Conservation (phyloP, 768 basidiomycete species). For the Amanita muscaria region DNA sequence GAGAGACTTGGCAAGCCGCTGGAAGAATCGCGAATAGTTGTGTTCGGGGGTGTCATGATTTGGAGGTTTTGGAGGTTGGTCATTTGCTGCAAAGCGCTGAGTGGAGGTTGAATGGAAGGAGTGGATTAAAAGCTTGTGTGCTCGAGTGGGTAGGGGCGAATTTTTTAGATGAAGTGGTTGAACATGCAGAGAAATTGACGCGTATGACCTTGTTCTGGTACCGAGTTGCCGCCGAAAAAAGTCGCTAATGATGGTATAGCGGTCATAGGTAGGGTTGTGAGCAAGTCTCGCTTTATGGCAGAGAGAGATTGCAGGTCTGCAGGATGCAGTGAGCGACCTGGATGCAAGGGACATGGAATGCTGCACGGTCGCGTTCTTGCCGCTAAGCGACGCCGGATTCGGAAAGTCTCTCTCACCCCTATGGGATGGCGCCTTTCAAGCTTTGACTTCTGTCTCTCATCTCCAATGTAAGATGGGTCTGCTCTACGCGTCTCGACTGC, state of each 20-base stretch:
- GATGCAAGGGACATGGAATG: neutral
- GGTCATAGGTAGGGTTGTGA: slow-evolving; percentile 32
- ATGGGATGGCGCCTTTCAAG: neutral
- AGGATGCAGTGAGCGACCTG: neutral
- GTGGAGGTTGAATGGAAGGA: slow-evolving; percentile 6
- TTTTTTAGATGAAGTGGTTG: neutral
- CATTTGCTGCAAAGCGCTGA: slow-evolving; percentile 6
- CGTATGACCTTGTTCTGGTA: neutral
- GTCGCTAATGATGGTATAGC: slow-evolving; percentile 48
- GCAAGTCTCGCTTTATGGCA: neutral
- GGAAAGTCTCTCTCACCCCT: slow-evolving; percentile 5
- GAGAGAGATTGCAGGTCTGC: neutral
- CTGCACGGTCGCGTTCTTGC: neutral
- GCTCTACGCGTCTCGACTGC: too few relatives aligned
- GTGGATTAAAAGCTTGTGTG: slow-evolving; percentile 8
- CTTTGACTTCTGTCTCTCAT: neutral
- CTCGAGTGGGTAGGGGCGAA: neutral
- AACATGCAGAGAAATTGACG: neutral
- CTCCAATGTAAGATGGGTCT: slow-evolving; percentile 2
- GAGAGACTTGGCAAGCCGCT: slow-evolving; percentile 66
- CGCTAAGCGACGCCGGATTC: neutral
- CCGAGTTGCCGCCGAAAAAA: slow-evolving; percentile 41
- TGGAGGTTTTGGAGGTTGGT: slow-evolving; percentile 7
- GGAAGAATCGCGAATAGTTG: slow-evolving; percentile 73
- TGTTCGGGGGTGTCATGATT: slow-evolving; percentile 4